phyloP scores from a whole-genome alignment of 2,329 filamentous ascomycete genomes.

The Phaeophleospora eucalypticola region DNA sequence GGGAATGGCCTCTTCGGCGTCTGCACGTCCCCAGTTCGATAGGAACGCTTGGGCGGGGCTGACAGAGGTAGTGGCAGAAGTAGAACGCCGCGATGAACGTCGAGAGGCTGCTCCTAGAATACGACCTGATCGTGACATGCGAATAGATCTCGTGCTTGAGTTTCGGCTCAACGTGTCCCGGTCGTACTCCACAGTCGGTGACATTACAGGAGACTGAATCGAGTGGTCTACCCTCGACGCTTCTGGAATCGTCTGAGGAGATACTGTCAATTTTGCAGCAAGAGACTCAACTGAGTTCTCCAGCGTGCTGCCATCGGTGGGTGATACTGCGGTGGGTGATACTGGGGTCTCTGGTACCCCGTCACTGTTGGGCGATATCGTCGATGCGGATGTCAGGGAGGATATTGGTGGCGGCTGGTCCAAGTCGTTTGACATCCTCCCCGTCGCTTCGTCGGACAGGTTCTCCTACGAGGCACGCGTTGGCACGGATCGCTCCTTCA shows the following conservation, averaged over 20 bases:
- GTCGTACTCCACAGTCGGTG: conserved; percentile 21
- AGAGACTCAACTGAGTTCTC: conserved; percentile 29
- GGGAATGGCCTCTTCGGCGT: conserved; percentile 23
- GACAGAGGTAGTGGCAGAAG: conserved; percentile 25
- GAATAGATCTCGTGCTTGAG: conserved; percentile 28
- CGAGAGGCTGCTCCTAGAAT: conserved; percentile 20
- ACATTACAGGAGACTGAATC: conserved; percentile 21
- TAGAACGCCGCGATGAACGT: conserved; percentile 27
- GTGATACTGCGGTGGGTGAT: conserved; percentile 25
- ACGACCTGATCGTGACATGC: conserved; percentile 19
- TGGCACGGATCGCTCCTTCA: conserved; percentile 5
- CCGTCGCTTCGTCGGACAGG: conserved; percentile 23
- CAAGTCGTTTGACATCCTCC: conserved; percentile 20
- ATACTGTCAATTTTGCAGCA: conserved; percentile 26
- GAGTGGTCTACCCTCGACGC: conserved; percentile 23
- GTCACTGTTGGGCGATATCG: conserved; percentile 26
- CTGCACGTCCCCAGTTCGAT: conserved; percentile 24
- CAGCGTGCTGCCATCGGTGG: conserved; percentile 20
- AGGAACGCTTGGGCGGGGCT: conserved; percentile 34
- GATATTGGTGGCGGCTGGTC: conserved; percentile 15
- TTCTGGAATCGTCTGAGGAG: conserved; percentile 32
- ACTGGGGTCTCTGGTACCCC: conserved; percentile 16
- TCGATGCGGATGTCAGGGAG: conserved; percentile 34
- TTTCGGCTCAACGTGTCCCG: conserved; percentile 27
- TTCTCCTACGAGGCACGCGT: conserved; percentile 21